A percentile compares a stretch with the other conserved stretches of the same genome.
phyloP scores from a whole-genome alignment of 2,329 filamentous ascomycete genomes.

The Coniochaeta pulveracea region DNA sequence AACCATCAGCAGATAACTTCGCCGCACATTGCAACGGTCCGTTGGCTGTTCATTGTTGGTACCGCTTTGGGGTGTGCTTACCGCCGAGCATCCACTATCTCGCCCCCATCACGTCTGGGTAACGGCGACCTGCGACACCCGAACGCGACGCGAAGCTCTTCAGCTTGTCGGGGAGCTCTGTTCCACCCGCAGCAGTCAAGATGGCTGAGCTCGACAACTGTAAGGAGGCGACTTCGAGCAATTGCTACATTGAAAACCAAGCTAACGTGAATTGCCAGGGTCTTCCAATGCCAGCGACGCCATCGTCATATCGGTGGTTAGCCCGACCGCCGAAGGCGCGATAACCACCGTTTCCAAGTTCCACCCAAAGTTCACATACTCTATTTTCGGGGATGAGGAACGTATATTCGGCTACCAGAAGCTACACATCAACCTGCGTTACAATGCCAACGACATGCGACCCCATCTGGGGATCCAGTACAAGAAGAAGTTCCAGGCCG shows the following conservation, averaged over 20 bases:
- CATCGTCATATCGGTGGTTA: constrained; percentile 47
- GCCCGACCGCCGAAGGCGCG: constrained; percentile 33
- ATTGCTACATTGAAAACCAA: no score
- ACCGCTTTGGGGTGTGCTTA: no score
- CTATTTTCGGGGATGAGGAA: constrained; percentile 90
- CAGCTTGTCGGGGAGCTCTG: no score
- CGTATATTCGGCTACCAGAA: constrained; percentile 82
- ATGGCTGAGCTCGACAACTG: constrained; percentile 3
- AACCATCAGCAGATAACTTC: no score
- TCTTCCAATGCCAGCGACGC: constrained; percentile 50
- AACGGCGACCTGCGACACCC: no score
- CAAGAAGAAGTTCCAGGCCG: constrained; percentile 56
- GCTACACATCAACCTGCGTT: constrained; percentile 63
- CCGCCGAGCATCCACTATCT: no score
- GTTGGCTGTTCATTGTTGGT: no score
- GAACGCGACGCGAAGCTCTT: no score
- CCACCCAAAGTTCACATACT: constrained; percentile 78
- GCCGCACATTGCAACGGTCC: no score
- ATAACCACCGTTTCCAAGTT: constrained; percentile 54
- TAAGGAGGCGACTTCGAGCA: no score
- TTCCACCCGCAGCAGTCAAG: neutral
- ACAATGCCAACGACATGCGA: constrained; percentile 59
- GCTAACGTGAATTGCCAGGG: constrained; percentile 36
- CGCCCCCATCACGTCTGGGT: no score
- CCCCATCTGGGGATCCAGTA: constrained; percentile 64